These are phyloP conservation scores for Leccinum ponderosum DNA, from an alignment of 1,284 basidiomycete species.

Conservation along the genomic window DNA sequence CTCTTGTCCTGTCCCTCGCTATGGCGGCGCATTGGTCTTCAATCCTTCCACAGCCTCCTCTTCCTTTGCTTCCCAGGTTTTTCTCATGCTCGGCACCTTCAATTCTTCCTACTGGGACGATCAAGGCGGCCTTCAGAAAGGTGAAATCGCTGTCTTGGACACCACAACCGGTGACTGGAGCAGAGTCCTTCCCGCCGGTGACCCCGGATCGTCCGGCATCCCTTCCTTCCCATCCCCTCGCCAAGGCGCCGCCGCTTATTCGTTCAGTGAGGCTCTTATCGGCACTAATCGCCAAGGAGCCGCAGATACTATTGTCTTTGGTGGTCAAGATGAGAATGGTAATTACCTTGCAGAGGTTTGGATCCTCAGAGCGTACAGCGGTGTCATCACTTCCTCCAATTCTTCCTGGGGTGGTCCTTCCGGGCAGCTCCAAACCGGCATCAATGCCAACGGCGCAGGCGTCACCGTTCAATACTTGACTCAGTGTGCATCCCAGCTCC, in stretches of 20 bases:
- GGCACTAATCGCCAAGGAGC: conserved; percentile 50
- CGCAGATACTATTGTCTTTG: conserved; percentile 77
- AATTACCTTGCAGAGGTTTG: conserved; percentile 72
- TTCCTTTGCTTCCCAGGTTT: conserved; percentile 62
- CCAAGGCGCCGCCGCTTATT: conserved; percentile 67
- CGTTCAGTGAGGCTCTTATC: conserved; percentile 53
- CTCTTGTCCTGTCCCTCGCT: conserved; percentile 69
- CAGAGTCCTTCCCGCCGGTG: conserved; percentile 70
- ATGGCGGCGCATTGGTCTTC: conserved; percentile 56
- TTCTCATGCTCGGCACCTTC: conserved; percentile 67
- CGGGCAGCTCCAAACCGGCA: conserved; percentile 59
- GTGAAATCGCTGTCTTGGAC: conserved; percentile 74
- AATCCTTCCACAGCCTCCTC: conserved; percentile 59
- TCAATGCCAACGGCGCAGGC: conserved; percentile 63
- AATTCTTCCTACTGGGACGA: conserved; percentile 68
- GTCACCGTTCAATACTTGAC: conserved; percentile 62
- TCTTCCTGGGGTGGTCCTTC: conserved; percentile 64
- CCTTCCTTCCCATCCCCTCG: conserved; percentile 60
- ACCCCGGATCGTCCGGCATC: conserved; percentile 49
- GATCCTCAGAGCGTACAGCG: conserved; percentile 72
- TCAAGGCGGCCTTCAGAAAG: conserved; percentile 51
- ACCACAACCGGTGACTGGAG: conserved; percentile 66
- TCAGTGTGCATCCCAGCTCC: conserved; percentile 52
- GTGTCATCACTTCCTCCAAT: conserved; percentile 50
- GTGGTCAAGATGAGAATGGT: conserved; percentile 66